Evolutionary conservation across 495 filamentous ascomycete genomes (phyloP).

Genomic region (Xylaria sp.): DNA sequence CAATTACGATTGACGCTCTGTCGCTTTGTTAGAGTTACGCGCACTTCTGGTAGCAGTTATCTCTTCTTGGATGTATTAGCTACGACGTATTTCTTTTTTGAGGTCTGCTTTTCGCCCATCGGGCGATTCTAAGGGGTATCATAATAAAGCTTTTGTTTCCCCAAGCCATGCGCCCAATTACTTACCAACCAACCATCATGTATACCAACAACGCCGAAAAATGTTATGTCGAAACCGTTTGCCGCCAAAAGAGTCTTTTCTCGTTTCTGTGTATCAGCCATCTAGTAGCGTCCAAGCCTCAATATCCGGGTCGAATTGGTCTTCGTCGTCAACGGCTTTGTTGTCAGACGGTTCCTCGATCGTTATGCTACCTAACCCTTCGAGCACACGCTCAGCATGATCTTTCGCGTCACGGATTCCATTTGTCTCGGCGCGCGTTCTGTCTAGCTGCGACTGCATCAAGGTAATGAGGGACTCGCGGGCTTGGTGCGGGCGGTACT

Average conservation of each 20-base stretch:
- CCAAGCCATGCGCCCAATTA: slow-evolving; percentile 2
- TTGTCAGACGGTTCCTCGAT: slow-evolving; percentile 35
- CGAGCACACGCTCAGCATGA: slow-evolving; percentile 73
- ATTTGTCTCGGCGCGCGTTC: slow-evolving; percentile 76
- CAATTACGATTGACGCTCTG: background rate
- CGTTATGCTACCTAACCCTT: slow-evolving; percentile 62
- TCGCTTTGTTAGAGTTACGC: background rate
- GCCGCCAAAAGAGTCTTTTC: background rate
- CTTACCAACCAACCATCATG: background rate
- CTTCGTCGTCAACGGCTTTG: slow-evolving; percentile 26
- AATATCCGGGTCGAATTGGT: slow-evolving; percentile 17
- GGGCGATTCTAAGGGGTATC: slow-evolving; percentile 8
- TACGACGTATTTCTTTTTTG: background rate
- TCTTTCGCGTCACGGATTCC: slow-evolving; percentile 74
- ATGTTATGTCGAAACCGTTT: background rate
- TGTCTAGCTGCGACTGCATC: slow-evolving; percentile 89
- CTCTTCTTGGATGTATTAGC: background rate
- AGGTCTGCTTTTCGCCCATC: background rate
- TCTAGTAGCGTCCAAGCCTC: slow-evolving; percentile 16
- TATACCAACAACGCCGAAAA: background rate
- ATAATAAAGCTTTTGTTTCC: slow-evolving; percentile 1
- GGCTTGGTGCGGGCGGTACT: slow-evolving; percentile 95
- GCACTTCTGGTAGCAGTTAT: background rate
- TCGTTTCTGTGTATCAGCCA: background rate
- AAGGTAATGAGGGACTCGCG: slow-evolving; percentile 86